Evolutionary conservation across 352 stramenopile genomes (phyloP).

Genomic region (Phytophthora citrophthora): DNA sequence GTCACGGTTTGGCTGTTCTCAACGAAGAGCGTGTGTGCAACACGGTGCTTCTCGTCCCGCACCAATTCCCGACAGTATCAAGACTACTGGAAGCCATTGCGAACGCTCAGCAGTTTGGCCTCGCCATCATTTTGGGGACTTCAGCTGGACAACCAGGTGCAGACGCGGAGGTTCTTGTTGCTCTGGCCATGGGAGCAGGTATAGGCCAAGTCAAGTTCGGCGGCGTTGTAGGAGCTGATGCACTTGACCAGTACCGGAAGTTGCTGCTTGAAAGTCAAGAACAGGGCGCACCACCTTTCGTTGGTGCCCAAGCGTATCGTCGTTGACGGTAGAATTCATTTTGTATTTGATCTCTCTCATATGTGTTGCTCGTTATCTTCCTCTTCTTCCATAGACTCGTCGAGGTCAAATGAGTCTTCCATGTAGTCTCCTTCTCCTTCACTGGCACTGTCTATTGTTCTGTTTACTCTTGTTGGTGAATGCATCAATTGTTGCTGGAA

Average conservation of each 20-base stretch:
- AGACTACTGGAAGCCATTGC: slow-evolving; percentile 46
- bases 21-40: slow-evolving; percentile 68
- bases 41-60: slow-evolving; percentile 58
- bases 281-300: slow-evolving; percentile 52
- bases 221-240: slow-evolving; percentile 48
- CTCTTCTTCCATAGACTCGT: slow-evolving; percentile 75
- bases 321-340: slow-evolving; percentile 18
- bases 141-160: slow-evolving; percentile 35
- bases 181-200: slow-evolving; percentile 57
- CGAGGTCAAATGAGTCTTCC: slow-evolving; percentile 78
- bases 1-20: slow-evolving; percentile 45
- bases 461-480: slow-evolving; percentile 6
- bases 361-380: slow-evolving; percentile 32
- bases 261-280: slow-evolving; percentile 54
- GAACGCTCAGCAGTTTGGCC: slow-evolving; percentile 54
- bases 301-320: slow-evolving; percentile 33
- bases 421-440: slow-evolving; percentile 60
- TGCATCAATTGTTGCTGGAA: slow-evolving; percentile 13
- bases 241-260: slow-evolving; percentile 64
- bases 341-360: slow-evolving; percentile 25
- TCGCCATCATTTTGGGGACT: slow-evolving; percentile 60
- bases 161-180: slow-evolving; percentile 48
- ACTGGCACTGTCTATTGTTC: slow-evolving; percentile 24
- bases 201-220: slow-evolving; percentile 80
- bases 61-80: slow-evolving; percentile 64